Base-by-base conservation (phyloP, 1,284 basidiomycete species). In the Wolfiporia cocos region DNA sequence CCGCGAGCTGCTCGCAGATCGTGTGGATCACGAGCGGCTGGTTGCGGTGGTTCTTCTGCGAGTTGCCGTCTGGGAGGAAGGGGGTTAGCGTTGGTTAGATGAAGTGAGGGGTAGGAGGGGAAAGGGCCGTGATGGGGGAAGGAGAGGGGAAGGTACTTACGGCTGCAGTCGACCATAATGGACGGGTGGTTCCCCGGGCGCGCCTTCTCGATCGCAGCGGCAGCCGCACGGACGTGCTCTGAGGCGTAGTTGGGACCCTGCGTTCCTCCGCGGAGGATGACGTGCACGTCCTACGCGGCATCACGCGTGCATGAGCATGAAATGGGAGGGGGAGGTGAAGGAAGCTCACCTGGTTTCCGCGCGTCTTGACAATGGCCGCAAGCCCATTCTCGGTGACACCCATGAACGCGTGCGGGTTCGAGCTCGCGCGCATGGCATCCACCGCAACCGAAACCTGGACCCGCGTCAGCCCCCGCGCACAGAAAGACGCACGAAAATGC, bases 401-500 rank as follows among this genome's bases (percentile, higher is more conserved):
- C 80, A 99, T 91, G 76, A 99, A 99, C 42, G 89, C 88, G 66
- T 99, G 95, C 15, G 92, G 89, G 62, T 92, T 86, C 5, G 84
- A 86, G 10, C 92, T 82, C 0, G 92, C 86, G 50, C 87, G 82
- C 89, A 99, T 98, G 12, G 96, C 95, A 65, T 99, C 95, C 42
- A 99, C 86, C 3, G 95, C 94, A 30, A 87, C 82, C 0, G 71
- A 64, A 24, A 86, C 74, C 59, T 61, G 31, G 15, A 14, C 10
- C 20, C n/a, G 11, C 15, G 3, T 14, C 15, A 20, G 24, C 18
- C 9, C 29, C 33, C 14, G 29, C 15, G 34, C 20, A 22, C 29
- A 18, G 19, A 26, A 34, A 31, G 24, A 21, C 30, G 2, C 4
- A 19, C 15, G 37, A 14, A 32, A 71, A 2, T 1, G 48, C 22